Percentiles rank a stretch among this genome's conserved stretches.
Evolutionary conservation across 331 rosid species (phyloP).

Genomic region (Saraca asoca): DNA sequence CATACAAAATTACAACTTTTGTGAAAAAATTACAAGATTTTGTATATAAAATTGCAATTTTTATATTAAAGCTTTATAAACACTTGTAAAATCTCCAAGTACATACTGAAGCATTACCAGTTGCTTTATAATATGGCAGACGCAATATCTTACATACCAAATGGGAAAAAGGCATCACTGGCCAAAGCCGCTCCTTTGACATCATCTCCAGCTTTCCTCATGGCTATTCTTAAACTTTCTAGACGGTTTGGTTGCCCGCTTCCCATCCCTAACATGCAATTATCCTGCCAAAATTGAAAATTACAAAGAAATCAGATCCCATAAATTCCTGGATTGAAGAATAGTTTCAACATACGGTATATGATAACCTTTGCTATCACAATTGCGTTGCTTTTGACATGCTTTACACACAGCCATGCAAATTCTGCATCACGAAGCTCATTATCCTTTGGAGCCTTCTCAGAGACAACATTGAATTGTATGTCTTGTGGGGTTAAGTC

Average conservation of each 20-base stretch:
- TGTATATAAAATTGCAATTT: no score
- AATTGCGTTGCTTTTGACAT: constrained; percentile 92
- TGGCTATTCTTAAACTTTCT: constrained; percentile 82
- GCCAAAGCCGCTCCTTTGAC: constrained; percentile 92
- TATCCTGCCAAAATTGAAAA: constrained; percentile 54
- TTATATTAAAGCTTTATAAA: no score
- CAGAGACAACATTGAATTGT: constrained; percentile 59
- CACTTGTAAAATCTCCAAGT: no score
- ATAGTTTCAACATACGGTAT: neutral
- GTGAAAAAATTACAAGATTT: no score
- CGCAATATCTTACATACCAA: no score
- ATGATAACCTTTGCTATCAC: constrained; percentile 76
- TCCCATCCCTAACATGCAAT: constrained; percentile 95
- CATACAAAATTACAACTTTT: no score
- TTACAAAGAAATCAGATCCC: constrained; percentile 1
- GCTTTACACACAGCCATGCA: constrained; percentile 91
- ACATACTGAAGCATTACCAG: no score
- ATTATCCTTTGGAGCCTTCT: constrained; percentile 61
- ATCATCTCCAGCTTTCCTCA: constrained; percentile 84
- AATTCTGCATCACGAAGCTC: constrained; percentile 76
- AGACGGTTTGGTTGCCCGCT: constrained; percentile 92
- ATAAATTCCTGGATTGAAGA: no score
- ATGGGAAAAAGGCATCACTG: constrained; percentile 97
- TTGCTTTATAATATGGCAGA: no score
- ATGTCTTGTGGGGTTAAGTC: constrained; percentile 74